phyloP scores from a whole-genome alignment of 108 stramenopile species.

The Phaeodactylum tricornutum region DNA sequence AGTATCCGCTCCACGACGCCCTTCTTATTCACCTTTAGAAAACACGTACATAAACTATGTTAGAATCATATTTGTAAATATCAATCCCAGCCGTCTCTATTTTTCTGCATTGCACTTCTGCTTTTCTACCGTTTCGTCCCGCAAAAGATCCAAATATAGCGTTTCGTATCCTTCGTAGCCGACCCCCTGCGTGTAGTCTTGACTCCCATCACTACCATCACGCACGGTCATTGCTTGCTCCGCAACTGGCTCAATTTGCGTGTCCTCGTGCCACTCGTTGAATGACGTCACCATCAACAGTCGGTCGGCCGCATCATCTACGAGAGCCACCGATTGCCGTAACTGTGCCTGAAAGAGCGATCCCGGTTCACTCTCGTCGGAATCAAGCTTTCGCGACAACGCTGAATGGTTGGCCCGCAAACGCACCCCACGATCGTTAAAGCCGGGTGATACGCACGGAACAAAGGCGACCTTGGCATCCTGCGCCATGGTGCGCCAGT shows the following conservation, averaged over 20 bases:
- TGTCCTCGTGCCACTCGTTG: slow-evolving; percentile 44
- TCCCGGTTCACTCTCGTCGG: slow-evolving; percentile 10
- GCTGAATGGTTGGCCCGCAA: slow-evolving; percentile 18
- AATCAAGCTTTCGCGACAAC: slow-evolving; percentile 17
- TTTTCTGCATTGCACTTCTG: too few relatives aligned
- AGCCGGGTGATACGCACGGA: slow-evolving; percentile 28
- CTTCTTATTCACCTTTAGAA: too few relatives aligned
- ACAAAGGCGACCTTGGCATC: slow-evolving; percentile 12
- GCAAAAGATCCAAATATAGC: slow-evolving; percentile 31
- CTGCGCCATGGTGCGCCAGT: slow-evolving; percentile 20
- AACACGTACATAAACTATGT: too few relatives aligned
- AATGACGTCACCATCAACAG: slow-evolving; percentile 32
- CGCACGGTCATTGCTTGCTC: slow-evolving; percentile 7
- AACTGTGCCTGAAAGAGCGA: slow-evolving; percentile 17
- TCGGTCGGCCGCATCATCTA: slow-evolving; percentile 14
- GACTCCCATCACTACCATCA: too few relatives aligned
- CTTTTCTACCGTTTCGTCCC: slow-evolving; percentile 16
- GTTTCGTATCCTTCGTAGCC: slow-evolving; percentile 32
- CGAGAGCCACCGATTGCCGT: slow-evolving; percentile 10
- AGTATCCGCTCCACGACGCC: too few relatives aligned
- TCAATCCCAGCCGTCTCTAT: too few relatives aligned
- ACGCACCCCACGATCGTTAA: slow-evolving; percentile 31
- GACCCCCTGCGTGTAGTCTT: slow-evolving; percentile 22
- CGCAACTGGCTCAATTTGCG: slow-evolving; percentile 27
- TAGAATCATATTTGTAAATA: too few relatives aligned